Percentiles rank a stretch among this genome's conserved stretches.
Evolutionary conservation across 257 asterid genomes (phyloP).

Genomic region (Cynanchum wilfordii): DNA sequence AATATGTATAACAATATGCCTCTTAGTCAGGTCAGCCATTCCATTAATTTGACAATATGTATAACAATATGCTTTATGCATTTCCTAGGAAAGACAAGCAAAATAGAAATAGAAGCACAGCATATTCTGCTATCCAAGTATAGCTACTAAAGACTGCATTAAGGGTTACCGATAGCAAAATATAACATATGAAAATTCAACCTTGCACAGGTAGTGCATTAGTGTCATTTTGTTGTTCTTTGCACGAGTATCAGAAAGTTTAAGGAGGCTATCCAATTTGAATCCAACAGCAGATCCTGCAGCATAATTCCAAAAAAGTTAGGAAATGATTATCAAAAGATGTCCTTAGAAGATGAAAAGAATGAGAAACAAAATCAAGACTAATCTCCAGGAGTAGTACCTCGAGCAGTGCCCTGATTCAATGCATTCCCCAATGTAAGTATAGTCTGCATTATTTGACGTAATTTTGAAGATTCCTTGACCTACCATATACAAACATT

Average conservation of each 20-base stretch:
- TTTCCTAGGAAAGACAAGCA: not conserved
- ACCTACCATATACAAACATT: conserved; percentile 43
- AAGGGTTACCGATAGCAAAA: not conserved
- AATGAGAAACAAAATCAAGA: conserved; percentile 2
- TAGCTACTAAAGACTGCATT: not conserved
- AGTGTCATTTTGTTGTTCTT: conserved; percentile 94
- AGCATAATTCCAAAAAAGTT: conserved; percentile 16
- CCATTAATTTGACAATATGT: not conserved
- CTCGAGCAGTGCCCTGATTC: conserved; percentile 98
- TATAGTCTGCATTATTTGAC: conserved; percentile 96
- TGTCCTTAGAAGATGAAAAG: conserved; percentile 15
- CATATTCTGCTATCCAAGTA: not conserved
- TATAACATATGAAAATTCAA: conserved; percentile 24
- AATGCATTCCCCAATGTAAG: conserved; percentile 95
- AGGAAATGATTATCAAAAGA: conserved; percentile 20
- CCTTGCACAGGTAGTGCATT: conserved; percentile 98
- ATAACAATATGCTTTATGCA: not conserved
- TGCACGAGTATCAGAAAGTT: conserved; percentile 98
- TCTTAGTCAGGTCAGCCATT: not conserved
- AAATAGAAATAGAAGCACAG: not conserved
- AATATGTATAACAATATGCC: not conserved
- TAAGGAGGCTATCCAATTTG: conserved; percentile 95
- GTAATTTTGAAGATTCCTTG: conserved; percentile 74
- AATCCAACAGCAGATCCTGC: conserved; percentile 97
- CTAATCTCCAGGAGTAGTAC: conserved; percentile 32